These are phyloP conservation scores for Nemania sp. DNA, from an alignment of 2,329 filamentous ascomycete genomes.

Conservation along the genomic window DNA sequence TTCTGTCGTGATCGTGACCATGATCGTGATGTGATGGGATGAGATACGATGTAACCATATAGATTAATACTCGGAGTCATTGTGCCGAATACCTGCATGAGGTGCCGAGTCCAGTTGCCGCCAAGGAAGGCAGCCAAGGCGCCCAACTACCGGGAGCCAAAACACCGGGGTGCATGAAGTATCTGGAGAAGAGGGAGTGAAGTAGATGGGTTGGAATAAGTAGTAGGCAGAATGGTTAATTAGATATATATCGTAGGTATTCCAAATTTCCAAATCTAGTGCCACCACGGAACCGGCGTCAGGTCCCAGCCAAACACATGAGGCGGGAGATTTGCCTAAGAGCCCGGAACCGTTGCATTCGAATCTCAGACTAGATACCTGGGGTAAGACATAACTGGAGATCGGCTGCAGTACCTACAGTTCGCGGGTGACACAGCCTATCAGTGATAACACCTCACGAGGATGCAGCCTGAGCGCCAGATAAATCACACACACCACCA, in stretches of 20 bases:
- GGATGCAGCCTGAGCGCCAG: neutral
- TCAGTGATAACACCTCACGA: neutral
- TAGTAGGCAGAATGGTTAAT: neutral
- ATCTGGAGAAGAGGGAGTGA: neutral
- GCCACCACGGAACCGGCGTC: neutral
- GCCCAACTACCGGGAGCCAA: slow-evolving; percentile 18
- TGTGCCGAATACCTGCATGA: neutral
- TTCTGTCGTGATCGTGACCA: neutral
- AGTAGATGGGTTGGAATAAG: slow-evolving; percentile 1
- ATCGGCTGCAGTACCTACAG: neutral
- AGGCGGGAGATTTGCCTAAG: neutral
- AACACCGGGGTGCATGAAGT: neutral
- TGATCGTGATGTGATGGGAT: neutral
- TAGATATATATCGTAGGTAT: neutral
- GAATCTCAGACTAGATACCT: neutral
- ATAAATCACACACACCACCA: neutral
- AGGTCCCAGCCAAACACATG: slow-evolving; percentile 1
- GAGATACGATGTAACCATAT: neutral
- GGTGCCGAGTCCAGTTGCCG: neutral
- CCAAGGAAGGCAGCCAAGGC: slow-evolving; percentile 7
- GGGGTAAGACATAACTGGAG: neutral
- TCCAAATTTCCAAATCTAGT: neutral
- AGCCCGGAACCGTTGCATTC: no score
- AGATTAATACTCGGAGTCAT: slow-evolving; percentile 9
- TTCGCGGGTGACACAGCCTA: neutral